Evolutionary conservation across 1,284 basidiomycete genomes (phyloP).

Genomic region (Vanrija pseudolonga): DNA sequence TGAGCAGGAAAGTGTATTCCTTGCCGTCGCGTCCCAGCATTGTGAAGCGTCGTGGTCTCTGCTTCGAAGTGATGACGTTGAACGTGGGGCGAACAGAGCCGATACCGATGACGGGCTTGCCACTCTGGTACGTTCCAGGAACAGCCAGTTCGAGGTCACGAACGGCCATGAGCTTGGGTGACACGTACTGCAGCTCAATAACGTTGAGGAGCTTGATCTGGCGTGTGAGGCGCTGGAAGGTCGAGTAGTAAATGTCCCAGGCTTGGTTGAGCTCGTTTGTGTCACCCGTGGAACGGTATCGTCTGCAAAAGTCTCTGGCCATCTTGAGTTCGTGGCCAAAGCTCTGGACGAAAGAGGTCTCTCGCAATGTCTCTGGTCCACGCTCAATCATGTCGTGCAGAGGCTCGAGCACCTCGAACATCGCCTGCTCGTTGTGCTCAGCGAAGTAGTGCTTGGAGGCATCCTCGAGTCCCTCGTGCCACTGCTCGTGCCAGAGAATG

Average conservation of each 20-base stretch:
- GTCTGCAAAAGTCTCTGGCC: slow-evolving; percentile 85
- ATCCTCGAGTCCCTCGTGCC: slow-evolving; percentile 98
- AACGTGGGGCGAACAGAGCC: slow-evolving; percentile 78
- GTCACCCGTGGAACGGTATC: slow-evolving; percentile 85
- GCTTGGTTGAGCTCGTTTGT: slow-evolving; percentile 90
- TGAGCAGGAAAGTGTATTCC: slow-evolving; percentile 90
- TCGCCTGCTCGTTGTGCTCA: slow-evolving; percentile 97
- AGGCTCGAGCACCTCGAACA: slow-evolving; percentile 93
- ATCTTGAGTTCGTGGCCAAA: slow-evolving; percentile 92
- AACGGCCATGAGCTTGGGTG: slow-evolving; percentile 84
- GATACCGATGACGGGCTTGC: slow-evolving; percentile 81
- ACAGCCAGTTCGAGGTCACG: slow-evolving; percentile 90
- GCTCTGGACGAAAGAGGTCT: slow-evolving; percentile 91
- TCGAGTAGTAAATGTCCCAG: slow-evolving; percentile 99
- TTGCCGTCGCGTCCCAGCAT: slow-evolving; percentile 88
- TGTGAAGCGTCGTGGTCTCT: slow-evolving; percentile 85
- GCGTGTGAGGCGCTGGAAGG: slow-evolving; percentile 96
- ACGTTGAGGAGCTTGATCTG: slow-evolving; percentile 85
- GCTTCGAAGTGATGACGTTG: slow-evolving; percentile 96
- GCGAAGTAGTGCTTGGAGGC: slow-evolving; percentile 96
- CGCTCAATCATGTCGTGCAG: slow-evolving; percentile 90
- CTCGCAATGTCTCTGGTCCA: slow-evolving; percentile 87
- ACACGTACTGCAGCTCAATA: slow-evolving; percentile 95
- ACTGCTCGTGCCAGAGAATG: slow-evolving; percentile 98
- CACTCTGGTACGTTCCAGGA: slow-evolving; percentile 92